These are phyloP conservation scores for Calvatia gigantea DNA, from an alignment of 768 basidiomycete genomes.

Conservation along the genomic window DNA sequence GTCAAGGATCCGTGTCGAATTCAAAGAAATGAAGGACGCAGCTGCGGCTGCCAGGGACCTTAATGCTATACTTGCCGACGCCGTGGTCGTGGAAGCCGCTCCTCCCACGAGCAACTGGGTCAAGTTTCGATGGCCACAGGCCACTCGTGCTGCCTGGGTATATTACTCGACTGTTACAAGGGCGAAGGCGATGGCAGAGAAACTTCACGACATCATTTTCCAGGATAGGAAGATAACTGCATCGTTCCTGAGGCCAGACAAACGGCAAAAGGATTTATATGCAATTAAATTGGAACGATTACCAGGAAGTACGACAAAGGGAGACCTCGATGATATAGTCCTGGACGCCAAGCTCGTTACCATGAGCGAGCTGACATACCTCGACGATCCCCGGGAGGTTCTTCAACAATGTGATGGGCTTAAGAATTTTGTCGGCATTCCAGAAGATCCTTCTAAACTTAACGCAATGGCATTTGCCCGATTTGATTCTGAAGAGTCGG, in stretches of 20 bases:
- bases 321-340: constrained; percentile 32
- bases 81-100: background rate
- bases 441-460: constrained; percentile 23
- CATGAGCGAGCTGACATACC: constrained; percentile 34
- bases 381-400: constrained; percentile 24
- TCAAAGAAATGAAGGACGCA: constrained; percentile 9
- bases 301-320: constrained; percentile 28
- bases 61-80: background rate
- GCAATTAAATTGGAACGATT: constrained; percentile 43
- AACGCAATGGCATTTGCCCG: constrained; percentile 34
- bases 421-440: constrained; percentile 36
- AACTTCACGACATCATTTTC: constrained; percentile 35
- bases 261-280: constrained; percentile 32
- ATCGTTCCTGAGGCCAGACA: constrained; percentile 30
- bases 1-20: constrained; percentile 1
- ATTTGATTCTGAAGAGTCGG: constrained; percentile 29
- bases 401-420: constrained; percentile 34
- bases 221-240: constrained; percentile 38
- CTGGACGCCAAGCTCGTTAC: constrained; percentile 22
- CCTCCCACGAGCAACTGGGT: constrained; percentile 17
- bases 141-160: constrained; percentile 40
- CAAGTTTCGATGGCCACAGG: constrained; percentile 43
- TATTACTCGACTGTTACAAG: constrained; percentile 37
- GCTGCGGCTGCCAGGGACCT: background rate
- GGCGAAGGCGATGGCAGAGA: constrained; percentile 40